Conservation (phyloP, 495 filamentous ascomycete genomes). For the Chaetomium cochliodes region DNA sequence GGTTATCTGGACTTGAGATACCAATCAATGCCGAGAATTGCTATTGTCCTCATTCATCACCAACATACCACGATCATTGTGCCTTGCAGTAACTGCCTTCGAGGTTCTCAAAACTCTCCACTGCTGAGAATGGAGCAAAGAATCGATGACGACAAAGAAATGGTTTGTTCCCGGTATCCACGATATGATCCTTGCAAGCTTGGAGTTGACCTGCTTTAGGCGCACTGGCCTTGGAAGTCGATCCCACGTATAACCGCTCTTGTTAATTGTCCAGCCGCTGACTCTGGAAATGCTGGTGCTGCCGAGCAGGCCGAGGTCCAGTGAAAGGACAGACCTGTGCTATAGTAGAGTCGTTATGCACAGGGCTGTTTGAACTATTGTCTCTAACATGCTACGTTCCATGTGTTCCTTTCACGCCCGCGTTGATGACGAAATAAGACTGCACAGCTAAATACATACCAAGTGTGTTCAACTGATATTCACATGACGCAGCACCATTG, state of each 20-base stretch:
- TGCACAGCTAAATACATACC: too few species aligned
- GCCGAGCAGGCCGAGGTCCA: background rate
- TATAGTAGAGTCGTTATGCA: background rate
- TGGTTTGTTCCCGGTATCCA: background rate
- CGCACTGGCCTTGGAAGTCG: conserved; percentile 12
- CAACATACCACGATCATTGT: too few species aligned
- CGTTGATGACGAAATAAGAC: background rate
- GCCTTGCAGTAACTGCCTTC: too few species aligned
- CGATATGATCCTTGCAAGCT: background rate
- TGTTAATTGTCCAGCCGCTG: background rate
- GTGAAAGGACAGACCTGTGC: background rate
- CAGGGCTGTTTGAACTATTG: background rate
- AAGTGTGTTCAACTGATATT: too few species aligned
- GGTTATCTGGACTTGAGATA: background rate
- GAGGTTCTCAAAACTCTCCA: background rate
- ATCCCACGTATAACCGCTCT: background rate
- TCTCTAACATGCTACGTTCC: background rate
- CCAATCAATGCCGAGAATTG: conserved; percentile 8
- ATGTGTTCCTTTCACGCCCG: background rate
- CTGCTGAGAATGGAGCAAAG: background rate
- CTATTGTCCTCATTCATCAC: background rate
- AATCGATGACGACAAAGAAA: background rate
- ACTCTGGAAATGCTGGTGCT: background rate
- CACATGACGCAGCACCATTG: too few species aligned
- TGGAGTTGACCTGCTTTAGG: background rate